phyloP scores from a whole-genome alignment of 805 yeast genomes.

The Suhomyces vadensis region DNA sequence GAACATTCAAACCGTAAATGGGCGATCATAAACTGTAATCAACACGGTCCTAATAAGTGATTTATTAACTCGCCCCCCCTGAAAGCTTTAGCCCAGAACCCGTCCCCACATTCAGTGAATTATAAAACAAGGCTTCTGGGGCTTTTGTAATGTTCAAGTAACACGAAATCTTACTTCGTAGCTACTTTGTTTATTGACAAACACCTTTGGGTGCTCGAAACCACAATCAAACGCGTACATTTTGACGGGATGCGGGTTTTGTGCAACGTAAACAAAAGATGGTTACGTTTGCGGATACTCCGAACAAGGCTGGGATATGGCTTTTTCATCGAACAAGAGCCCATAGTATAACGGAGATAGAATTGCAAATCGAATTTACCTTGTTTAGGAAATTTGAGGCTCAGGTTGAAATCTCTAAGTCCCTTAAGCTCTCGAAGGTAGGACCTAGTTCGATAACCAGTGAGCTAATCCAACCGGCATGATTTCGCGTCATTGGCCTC shows the following conservation, averaged over 20 bases:
- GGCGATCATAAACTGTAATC: not conserved
- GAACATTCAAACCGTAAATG: not conserved
- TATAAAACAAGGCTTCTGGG: not conserved
- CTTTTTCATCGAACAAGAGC: too few species aligned
- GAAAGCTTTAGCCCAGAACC: not conserved
- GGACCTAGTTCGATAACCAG: too few species aligned
- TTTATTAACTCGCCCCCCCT: too few species aligned
- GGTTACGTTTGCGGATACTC: not conserved
- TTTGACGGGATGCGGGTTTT: not conserved
- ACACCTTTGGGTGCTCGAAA: too few species aligned
- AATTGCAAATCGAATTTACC: too few species aligned
- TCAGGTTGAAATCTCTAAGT: too few species aligned
- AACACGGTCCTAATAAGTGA: not conserved
- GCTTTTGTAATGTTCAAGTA: not conserved
- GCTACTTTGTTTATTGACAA: not conserved
- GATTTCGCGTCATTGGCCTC: not conserved
- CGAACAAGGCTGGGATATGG: too few species aligned
- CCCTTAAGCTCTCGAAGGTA: too few species aligned
- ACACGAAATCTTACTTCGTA: too few species aligned
- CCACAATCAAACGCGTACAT: constrained; percentile 3
- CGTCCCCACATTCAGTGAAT: not conserved
- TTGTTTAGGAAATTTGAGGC: too few species aligned
- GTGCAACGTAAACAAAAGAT: not conserved
- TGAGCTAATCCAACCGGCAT: too few species aligned
- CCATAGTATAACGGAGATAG: too few species aligned